Evolutionary conservation across 768 basidiomycete genomes (phyloP).

Genomic region (Lactifluus volemus): DNA sequence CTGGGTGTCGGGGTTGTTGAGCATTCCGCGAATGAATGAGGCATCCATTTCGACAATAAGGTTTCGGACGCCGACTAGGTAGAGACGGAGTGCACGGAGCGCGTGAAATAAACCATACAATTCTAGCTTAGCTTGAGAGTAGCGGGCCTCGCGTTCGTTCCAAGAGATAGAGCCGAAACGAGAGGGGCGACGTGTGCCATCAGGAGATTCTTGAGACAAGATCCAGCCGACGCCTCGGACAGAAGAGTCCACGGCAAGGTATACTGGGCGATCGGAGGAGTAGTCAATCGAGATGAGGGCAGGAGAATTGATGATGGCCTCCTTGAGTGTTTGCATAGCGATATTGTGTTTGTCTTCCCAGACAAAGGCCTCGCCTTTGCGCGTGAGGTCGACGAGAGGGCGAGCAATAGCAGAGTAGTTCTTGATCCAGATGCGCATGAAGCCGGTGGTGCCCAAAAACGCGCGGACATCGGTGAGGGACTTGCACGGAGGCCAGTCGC

Average conservation of each 20-base stretch:
- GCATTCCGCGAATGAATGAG: no score
- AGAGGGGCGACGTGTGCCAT: conserved; percentile 22
- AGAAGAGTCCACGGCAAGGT: conserved; percentile 25
- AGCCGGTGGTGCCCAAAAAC: conserved; percentile 14
- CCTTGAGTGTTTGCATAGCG: conserved; percentile 30
- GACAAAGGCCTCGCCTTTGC: not conserved
- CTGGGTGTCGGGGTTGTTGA: no score
- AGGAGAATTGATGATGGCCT: conserved; percentile 13
- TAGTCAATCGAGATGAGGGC: no score
- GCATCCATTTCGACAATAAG: no score
- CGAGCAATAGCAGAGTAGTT: no score
- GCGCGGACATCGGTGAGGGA: conserved; percentile 12
- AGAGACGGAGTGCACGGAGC: no score
- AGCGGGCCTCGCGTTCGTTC: no score
- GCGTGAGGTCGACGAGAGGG: no score
- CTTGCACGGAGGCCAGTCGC: conserved; percentile 20
- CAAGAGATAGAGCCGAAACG: conserved; percentile 29
- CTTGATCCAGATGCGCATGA: conserved; percentile 19
- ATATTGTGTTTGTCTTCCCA: not conserved
- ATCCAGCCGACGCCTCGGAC: conserved; percentile 23
- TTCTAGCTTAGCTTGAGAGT: no score
- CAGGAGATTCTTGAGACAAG: conserved; percentile 22
- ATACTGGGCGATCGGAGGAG: no score
- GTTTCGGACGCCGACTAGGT: no score
- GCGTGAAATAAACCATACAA: no score